Base-by-base conservation (phyloP, 441 rosid species). In the Jatropha podagrica region DNA sequence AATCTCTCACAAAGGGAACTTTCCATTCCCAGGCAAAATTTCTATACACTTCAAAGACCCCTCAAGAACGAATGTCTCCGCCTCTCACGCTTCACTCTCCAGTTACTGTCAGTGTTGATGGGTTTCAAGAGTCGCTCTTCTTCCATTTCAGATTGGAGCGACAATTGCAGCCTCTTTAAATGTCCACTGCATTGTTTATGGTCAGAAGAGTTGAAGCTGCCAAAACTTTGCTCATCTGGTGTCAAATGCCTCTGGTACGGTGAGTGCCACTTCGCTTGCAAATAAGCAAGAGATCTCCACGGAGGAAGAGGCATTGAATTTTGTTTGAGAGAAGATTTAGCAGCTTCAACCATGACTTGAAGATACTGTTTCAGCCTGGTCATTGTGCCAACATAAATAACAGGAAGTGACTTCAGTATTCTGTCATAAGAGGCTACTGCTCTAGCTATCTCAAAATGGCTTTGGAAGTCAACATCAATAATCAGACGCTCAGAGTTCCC, bases 301-400 rank as follows among this genome's bases (percentile, higher is more conserved):
- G 99, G 99, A 76, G 99, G 99, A 68, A 95, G 83, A 7, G 96
- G 94, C 99, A 95, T 95, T 7, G 98, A 91, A 60, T 91, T 91
- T 76, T 93, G 97, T 81, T 89, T 89, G 23, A 95, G 89, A 2
- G 98, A 95, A 70, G 81, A 86, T 80, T 81, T 86, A 7, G 96
- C 89, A 41, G 96, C 98, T 40, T 95, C 98, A 18, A 84, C 98
- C 99, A 95, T 95, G 18, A 87, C 92, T 71, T 88, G 92, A 56
- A 95, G 99, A 70, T 83, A 89, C 73, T 88, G 93, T 77, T 86
- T 85, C 79, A 95, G 80, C 85, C 88, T 84, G 44, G 86, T 72
- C 65, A 86, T 27, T 0, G 95, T 85, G 20, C 99, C 99, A 15
- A 91, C 91, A 69, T 88, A 95, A 51, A 95, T 88, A 68, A 88